phyloP scores from a whole-genome alignment of 192 early-diverging fungal genomes.

The Chytriomyces sp. region DNA sequence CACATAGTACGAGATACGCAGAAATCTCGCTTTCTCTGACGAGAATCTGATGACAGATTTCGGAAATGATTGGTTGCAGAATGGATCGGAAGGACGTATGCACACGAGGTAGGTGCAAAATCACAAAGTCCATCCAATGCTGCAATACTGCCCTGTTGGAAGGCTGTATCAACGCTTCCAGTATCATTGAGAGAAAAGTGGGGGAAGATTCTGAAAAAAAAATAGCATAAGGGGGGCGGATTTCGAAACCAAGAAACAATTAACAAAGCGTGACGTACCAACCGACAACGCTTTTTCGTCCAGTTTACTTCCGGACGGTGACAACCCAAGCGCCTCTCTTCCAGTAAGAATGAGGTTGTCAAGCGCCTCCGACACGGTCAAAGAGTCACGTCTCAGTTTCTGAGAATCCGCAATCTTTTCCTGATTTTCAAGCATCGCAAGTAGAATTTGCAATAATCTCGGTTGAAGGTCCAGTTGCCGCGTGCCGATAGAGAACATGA shows the following conservation, averaged over 20 bases:
- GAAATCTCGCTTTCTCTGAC: conserved; percentile 10
- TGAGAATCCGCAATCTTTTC: not conserved
- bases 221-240: not conserved
- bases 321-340: conserved; percentile 24
- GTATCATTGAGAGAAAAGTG: conserved; percentile 62
- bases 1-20: conserved; percentile 8
- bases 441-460: conserved; percentile 61
- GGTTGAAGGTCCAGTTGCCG: conserved; percentile 62
- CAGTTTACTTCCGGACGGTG: conserved; percentile 12
- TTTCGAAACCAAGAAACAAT: not conserved
- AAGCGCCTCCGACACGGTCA: conserved; percentile 24
- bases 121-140: conserved; percentile 79
- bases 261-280: not conserved
- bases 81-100: conserved; percentile 66
- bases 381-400: conserved; percentile 1
- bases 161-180: conserved; percentile 61
- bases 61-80: conserved; percentile 64
- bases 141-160: conserved; percentile 73
- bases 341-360: conserved; percentile 29
- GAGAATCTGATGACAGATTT: conserved; percentile 66
- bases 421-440: conserved; percentile 38
- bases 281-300: conserved; percentile 17
- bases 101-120: conserved; percentile 64
- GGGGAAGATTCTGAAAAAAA: conserved; percentile 46
- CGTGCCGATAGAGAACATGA: conserved; percentile 63